Evolutionary conservation across 768 basidiomycete genomes (phyloP), one percentile per base, ranked within the genome.

Genomic region (Suillus brevipes): DNA sequence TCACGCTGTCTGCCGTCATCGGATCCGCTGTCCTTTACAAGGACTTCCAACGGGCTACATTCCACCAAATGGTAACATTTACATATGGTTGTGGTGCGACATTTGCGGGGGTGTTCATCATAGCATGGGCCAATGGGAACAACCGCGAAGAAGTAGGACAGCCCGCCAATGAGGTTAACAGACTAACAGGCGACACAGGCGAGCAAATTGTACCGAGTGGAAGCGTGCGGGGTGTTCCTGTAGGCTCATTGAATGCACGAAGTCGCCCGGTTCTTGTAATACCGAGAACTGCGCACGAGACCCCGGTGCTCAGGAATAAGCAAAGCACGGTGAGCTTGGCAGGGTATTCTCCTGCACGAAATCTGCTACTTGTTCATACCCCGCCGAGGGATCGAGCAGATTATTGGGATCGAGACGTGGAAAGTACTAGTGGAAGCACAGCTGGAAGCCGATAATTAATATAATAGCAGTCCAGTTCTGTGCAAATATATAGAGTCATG

Each of bases 11-110:
- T 6, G 94, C 94, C 6, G 96, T 99, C 69, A 80, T 92, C 63
- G 97, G 96, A 34, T 96, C 94, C 5, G 94, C 93, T 2, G 89
- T 99, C 18, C 84, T 99, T 1, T 99, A 97, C 73, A 91, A 93
- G 31, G 97, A 99, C 76, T 99, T 99, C 79, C 83, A 87, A 68
- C 86, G 85, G 66, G 88, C 92, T 14, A 84, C 85, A 12, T 91
- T 95, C 74, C 90, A 95, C 74, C 87, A 91, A 71, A 84, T 92
- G 65, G 81, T 94, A 57, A 93, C 90, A 7, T 95, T 95, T 77
- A 71, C 92, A 25, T 94, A 95, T 73, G 94, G 94, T 60, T 93
- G 91, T 74, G 87, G 83, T 1, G 90, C 94, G n/a, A 96, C 94
- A 2, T 96, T 97, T 69, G 78, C 87, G 8, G 96, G 95, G 0